Base-by-base conservation (phyloP, 2,329 filamentous ascomycete species). In the Neonectria sp. region DNA sequence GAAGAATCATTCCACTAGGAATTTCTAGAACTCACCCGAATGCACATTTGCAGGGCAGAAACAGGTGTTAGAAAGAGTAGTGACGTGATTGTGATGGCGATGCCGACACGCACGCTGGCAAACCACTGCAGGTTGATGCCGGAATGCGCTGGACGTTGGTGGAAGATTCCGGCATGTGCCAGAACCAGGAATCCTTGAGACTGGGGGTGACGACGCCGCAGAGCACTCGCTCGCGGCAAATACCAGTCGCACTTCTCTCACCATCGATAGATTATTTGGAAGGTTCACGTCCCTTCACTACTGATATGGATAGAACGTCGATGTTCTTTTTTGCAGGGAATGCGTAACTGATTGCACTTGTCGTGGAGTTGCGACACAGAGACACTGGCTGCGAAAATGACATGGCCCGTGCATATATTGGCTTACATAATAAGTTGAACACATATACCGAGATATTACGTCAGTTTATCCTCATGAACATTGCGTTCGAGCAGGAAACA, bases 11-110 rank as follows among this genome's bases (percentile, higher is more conserved):
- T 48, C 56, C 53, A 67, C 71, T 63, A 49, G 68, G 63, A 59
- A 58, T 21, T 76, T 77, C 70, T 74, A 68, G 73, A 78, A 79
- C 53, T 60, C 52, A 33, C 69, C 48, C 49, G 72, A 71, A 61
- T 24, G 48, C 17, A 25, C 17, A 53, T 65, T 8, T 33, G 68
- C 29, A 64, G 33, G 33, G 37, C 53, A 66, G 33, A 66, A 65
- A 66, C 56, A 2, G 17, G 17, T 21, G 49, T 70, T 56, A 68
- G 66, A 65, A 66, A 69, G 55, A 12, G 27, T 55, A 21, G 46
- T 69, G 55, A 43, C 61, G 52, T 62, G 31, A 43, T 49, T 37
- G 40, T 60, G 15, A 27, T 17, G 51, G 31, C 65, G 63, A 65
- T 59, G 3, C 59, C 68, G 60, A 49, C 60, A 65, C 67, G 15